phyloP scores from a whole-genome alignment of 2,329 filamentous ascomycete species.

The Penicillium sclerotiorum region DNA sequence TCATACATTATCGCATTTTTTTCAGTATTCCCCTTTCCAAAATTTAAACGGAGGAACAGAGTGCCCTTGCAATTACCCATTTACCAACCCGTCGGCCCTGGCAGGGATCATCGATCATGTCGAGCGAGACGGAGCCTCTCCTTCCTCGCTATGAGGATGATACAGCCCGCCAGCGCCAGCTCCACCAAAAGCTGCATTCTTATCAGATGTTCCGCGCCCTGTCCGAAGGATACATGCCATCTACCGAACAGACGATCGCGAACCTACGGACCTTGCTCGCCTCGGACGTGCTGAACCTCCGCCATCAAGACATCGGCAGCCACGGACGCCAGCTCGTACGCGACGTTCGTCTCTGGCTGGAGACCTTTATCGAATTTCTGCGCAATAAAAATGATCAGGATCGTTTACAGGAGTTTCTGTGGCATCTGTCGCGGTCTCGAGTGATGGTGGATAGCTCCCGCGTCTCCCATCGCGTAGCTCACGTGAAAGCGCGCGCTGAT shows the following conservation, averaged over 20 bases:
- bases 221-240: conserved; percentile 85
- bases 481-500: conserved; percentile 69
- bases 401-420: conserved; percentile 89
- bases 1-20: too few relatives aligned
- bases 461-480: conserved; percentile 62
- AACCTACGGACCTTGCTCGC: conserved; percentile 79
- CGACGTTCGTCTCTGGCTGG: conserved; percentile 72
- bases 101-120: conserved; percentile 23
- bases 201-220: conserved; percentile 90
- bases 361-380: conserved; percentile 78
- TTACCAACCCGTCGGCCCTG: background rate
- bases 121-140: conserved; percentile 72
- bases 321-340: conserved; percentile 74
- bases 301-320: conserved; percentile 73
- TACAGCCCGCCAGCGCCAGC: conserved; percentile 72
- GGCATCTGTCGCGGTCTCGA: conserved; percentile 76
- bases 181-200: conserved; percentile 87
- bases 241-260: conserved; percentile 78
- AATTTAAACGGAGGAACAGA: too few relatives aligned
- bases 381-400: conserved; percentile 80
- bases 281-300: conserved; percentile 75
- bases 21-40: too few relatives aligned
- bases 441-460: conserved; percentile 69
- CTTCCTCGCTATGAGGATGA: conserved; percentile 76
- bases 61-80: too few relatives aligned